These are phyloP conservation scores for Fusarium clavum DNA, from an alignment of 2,329 filamentous ascomycete genomes.

Conservation along the genomic window DNA sequence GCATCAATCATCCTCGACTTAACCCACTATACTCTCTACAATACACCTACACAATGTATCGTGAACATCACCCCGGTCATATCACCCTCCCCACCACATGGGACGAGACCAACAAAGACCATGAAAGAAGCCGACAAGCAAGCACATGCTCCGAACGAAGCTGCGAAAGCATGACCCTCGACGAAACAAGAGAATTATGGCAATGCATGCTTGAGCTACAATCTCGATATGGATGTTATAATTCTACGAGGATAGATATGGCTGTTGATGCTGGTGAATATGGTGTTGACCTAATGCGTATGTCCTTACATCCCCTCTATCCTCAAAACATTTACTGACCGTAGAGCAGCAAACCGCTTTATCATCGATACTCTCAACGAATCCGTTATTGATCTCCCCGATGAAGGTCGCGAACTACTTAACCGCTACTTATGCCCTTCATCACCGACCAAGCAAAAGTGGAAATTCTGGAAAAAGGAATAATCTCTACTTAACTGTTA, in stretches of 20 bases:
- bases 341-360: conserved; percentile 52
- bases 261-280: conserved; percentile 57
- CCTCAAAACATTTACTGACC: too few species aligned
- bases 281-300: conserved; percentile 58
- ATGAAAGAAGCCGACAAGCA: conserved; percentile 39
- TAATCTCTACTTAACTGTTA: neutral
- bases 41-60: conserved; percentile 32
- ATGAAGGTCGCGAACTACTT: conserved; percentile 52
- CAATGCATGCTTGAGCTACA: conserved; percentile 62
- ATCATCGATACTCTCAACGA: conserved; percentile 57
- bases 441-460: conserved; percentile 40
- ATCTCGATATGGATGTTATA: conserved; percentile 61
- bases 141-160: conserved; percentile 48
- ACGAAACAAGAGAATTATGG: conserved; percentile 59
- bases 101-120: conserved; percentile 20
- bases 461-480: conserved; percentile 48
- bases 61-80: conserved; percentile 37
- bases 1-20: neutral
- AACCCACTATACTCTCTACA: neutral
- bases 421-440: conserved; percentile 47
- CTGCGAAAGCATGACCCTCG: conserved; percentile 50
- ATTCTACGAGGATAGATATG: conserved; percentile 61
- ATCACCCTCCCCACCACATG: conserved; percentile 34
- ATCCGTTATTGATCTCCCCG: conserved; percentile 52
- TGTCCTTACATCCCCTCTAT: conserved; percentile 37